Percentiles rank a stretch among this genome's conserved stretches.
Evolutionary conservation across 2,329 filamentous ascomycete species (phyloP).

Genomic region (Xylariomycetidae sp.): DNA sequence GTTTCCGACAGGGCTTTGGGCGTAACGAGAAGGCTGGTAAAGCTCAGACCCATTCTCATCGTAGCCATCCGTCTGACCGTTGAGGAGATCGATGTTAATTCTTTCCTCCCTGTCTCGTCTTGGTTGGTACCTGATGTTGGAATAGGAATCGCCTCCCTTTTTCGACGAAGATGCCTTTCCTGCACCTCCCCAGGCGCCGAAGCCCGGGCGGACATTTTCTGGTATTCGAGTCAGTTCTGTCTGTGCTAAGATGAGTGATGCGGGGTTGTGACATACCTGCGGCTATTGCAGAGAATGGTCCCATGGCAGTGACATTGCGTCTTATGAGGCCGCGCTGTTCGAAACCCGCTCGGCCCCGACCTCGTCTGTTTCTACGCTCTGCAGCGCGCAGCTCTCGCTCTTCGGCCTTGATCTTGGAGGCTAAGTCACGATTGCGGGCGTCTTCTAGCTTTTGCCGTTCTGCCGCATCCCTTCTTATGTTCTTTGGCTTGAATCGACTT

Average conservation of each 20-base stretch:
- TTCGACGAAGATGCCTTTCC: constrained; percentile 19
- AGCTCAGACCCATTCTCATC: constrained; percentile 44
- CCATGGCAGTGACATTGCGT: constrained; percentile 27
- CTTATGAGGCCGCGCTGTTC: constrained; percentile 23
- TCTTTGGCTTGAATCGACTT: constrained; percentile 43
- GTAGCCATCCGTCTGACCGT: constrained; percentile 33
- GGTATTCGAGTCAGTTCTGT: no score
- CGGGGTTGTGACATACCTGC: constrained; percentile 20
- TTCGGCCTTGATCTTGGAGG: constrained; percentile 27
- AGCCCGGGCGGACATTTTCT: constrained; percentile 22
- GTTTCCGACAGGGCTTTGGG: constrained; percentile 21
- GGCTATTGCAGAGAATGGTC: constrained; percentile 31
- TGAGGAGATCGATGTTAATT: constrained; percentile 55
- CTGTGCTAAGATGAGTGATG: no score
- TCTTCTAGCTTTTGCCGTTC: constrained; percentile 43
- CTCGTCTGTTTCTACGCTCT: constrained; percentile 30
- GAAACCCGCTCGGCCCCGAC: constrained; percentile 30
- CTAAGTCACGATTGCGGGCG: constrained; percentile 25
- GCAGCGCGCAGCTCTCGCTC: constrained; percentile 26
- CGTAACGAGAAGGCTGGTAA: constrained; percentile 31
- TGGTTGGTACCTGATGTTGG: constrained; percentile 33
- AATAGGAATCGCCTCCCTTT: constrained; percentile 29
- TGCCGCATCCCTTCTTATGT: constrained; percentile 45
- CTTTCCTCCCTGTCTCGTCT: constrained; percentile 41
- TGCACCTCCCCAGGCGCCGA: constrained; percentile 13